Evolutionary conservation across 352 stramenopile genomes (phyloP).

Genomic region (Salisapilia sapeloensis): DNA sequence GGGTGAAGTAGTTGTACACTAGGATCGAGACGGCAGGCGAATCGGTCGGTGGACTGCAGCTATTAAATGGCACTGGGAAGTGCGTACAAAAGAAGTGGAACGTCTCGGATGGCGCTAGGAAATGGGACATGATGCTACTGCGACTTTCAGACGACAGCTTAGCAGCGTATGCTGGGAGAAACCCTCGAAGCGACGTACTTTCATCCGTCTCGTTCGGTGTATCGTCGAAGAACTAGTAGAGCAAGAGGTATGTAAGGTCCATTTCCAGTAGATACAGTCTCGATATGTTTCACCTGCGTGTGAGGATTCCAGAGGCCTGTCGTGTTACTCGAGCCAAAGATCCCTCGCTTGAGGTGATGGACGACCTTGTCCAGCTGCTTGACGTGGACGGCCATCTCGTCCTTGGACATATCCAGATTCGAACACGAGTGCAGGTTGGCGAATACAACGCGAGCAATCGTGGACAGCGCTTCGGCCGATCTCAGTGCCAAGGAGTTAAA

Average conservation of each 20-base stretch:
- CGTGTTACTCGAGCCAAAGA: conserved; percentile 19
- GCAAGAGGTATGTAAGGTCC: neutral
- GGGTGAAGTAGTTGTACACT: conserved; percentile 66
- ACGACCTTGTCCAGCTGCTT: conserved; percentile 10
- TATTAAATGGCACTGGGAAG: conserved; percentile 44
- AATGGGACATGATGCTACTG: conserved; percentile 48
- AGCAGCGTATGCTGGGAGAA: conserved; percentile 37
- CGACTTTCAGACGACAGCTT: conserved; percentile 26
- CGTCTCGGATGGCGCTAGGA: conserved; percentile 30
- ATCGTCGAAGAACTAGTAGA: neutral
- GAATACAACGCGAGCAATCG: conserved; percentile 42
- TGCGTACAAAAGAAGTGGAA: conserved; percentile 64
- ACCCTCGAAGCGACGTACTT: conserved; percentile 27
- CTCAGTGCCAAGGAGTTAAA: conserved; percentile 67
- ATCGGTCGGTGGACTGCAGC: conserved; percentile 11
- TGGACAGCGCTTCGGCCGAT: conserved; percentile 33
- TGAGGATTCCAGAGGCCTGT: conserved; percentile 53
- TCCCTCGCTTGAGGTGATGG: conserved; percentile 11
- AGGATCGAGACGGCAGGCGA: conserved; percentile 2
- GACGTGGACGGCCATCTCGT: conserved; percentile 28
- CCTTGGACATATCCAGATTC: conserved; percentile 16
- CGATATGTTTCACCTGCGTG: conserved; percentile 19
- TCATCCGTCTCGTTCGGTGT: conserved; percentile 2
- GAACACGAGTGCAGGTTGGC: conserved; percentile 43
- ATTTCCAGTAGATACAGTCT: too few relatives aligned